Percentiles rank a stretch among this genome's conserved stretches.
These are phyloP conservation scores for Psilocybe tampanensis DNA, from an alignment of 768 basidiomycete genomes.

Conservation along the genomic window DNA sequence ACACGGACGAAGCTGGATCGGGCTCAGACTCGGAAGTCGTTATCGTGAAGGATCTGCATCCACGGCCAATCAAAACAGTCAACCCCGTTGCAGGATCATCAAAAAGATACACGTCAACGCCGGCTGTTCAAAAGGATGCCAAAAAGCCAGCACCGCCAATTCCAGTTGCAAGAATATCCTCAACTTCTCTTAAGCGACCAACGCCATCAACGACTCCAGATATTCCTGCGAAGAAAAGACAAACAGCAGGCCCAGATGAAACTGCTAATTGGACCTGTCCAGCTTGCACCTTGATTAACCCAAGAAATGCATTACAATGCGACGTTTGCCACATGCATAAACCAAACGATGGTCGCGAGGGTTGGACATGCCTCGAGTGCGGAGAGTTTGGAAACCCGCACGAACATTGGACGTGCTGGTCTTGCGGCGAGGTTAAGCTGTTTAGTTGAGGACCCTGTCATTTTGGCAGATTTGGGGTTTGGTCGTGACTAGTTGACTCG, in stretches of 20 bases:
- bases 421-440: conserved; percentile 69
- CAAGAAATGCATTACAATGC: conserved; percentile 50
- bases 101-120: conserved; percentile 7
- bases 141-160: background rate
- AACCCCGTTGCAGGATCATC: conserved; percentile 23
- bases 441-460: conserved; percentile 34
- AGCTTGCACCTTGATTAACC: conserved; percentile 71
- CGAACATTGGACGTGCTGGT: conserved; percentile 74
- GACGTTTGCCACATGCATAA: conserved; percentile 52
- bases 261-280: conserved; percentile 51
- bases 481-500: no score
- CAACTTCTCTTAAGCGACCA: background rate
- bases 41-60: conserved; percentile 28
- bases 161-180: background rate
- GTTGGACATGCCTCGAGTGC: conserved; percentile 71
- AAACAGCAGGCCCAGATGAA: background rate
- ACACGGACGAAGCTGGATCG: conserved; percentile 29
- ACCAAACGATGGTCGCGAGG: conserved; percentile 32
- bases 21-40: conserved; percentile 39
- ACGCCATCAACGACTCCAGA: background rate
- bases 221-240: background rate
- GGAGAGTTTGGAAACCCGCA: conserved; percentile 62
- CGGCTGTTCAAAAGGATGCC: background rate
- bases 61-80: background rate
- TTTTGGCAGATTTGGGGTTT: background rate